phyloP scores from a whole-genome alignment of 148 eudicot species.

The Amaranthus hypochondriacus region DNA sequence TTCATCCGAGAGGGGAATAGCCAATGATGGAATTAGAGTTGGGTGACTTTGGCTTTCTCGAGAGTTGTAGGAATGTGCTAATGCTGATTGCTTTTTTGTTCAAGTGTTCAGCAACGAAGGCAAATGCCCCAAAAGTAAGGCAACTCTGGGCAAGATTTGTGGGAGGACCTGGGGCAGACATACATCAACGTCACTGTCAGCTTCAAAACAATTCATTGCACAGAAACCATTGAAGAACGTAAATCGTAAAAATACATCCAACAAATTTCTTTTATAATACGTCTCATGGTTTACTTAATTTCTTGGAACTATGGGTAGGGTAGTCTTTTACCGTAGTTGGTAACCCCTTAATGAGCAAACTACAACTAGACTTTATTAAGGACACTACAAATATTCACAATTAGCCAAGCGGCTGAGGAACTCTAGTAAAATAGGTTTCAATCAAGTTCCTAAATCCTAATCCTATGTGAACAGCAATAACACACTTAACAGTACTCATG shows the following conservation, averaged over 20 bases:
- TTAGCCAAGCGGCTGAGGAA: too few species aligned
- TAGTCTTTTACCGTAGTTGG: too few species aligned
- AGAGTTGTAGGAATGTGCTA: constrained; percentile 46
- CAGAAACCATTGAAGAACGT: not conserved
- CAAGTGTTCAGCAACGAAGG: constrained; percentile 63
- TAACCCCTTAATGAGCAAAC: too few species aligned
- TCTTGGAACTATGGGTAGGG: too few species aligned
- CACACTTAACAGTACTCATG: too few species aligned
- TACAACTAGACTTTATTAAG: too few species aligned
- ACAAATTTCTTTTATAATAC: not conserved
- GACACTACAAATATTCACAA: too few species aligned
- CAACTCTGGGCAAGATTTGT: constrained; percentile 78
- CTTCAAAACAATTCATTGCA: not conserved
- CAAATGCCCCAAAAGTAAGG: constrained; percentile 81
- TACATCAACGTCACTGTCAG: not conserved
- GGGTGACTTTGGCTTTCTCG: constrained; percentile 25
- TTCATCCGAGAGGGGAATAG: constrained; percentile 27
- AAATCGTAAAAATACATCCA: not conserved
- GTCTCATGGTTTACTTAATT: not conserved
- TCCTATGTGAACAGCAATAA: too few species aligned
- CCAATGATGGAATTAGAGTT: constrained; percentile 49
- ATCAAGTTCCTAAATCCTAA: not conserved
- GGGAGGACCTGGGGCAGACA: constrained; percentile 58
- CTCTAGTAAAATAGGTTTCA: not conserved
- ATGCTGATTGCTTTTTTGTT: constrained; percentile 74